phyloP scores from a whole-genome alignment of 2,329 filamentous ascomycete species.

The Verticillium nubilum region DNA sequence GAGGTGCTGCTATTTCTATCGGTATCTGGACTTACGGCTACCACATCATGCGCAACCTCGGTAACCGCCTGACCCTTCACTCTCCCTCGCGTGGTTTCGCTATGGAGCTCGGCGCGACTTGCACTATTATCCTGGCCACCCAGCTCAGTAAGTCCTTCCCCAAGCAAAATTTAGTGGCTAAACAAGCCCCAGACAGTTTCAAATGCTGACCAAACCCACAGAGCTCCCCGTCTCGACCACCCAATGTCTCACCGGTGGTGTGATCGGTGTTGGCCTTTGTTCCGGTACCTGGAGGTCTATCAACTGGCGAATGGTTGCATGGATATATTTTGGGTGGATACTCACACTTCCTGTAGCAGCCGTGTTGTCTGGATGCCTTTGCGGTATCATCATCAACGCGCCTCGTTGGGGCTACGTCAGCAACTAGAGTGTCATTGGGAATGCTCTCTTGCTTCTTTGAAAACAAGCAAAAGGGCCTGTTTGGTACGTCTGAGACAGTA shows the following conservation, averaged over 20 bases:
- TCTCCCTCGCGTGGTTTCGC: conserved; percentile 49
- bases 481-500: too few relatives aligned
- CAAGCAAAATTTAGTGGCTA: neutral
- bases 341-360: conserved; percentile 28
- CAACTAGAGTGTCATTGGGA: too few relatives aligned
- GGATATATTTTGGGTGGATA: conserved; percentile 19
- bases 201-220: neutral
- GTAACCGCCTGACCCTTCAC: conserved; percentile 52
- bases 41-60: conserved; percentile 54
- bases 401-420: conserved; percentile 32
- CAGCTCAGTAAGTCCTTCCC: conserved; percentile 35
- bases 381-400: conserved; percentile 54
- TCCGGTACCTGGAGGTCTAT: conserved; percentile 47
- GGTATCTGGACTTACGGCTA: conserved; percentile 48
- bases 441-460: too few relatives aligned
- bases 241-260: conserved; percentile 52
- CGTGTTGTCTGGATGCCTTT: conserved; percentile 47
- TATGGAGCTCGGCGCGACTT: conserved; percentile 44
- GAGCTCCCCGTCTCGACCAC: conserved; percentile 52
- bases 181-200: neutral
- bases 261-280: conserved; percentile 51
- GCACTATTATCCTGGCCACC: conserved; percentile 60
- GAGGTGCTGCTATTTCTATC: conserved; percentile 28
- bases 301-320: conserved; percentile 50
- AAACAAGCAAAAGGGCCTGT: too few relatives aligned